Evolutionary conservation across 805 yeast species (phyloP).

Genomic region (Candida patagonica): DNA sequence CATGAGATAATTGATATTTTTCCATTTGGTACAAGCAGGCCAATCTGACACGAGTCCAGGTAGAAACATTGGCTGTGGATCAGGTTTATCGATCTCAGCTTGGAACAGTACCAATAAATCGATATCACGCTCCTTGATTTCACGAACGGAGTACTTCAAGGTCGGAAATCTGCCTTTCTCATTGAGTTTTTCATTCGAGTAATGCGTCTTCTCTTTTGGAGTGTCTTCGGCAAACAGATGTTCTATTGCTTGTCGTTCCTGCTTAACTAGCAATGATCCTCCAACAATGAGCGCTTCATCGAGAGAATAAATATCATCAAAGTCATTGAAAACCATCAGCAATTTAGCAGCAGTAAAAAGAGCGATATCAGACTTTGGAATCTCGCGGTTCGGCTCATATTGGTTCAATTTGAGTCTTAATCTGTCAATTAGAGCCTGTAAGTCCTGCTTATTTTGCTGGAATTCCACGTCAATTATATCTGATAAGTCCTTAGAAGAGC

Average conservation of each 20-base stretch:
- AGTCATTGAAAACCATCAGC: background rate
- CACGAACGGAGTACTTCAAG: background rate
- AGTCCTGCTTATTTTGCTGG: background rate
- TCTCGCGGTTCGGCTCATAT: background rate
- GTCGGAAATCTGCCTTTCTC: background rate
- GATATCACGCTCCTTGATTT: background rate
- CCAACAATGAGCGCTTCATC: constrained; percentile 3
- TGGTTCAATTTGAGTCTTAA: background rate
- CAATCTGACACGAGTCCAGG: constrained; percentile 8
- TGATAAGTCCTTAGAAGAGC: background rate
- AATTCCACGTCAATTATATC: background rate
- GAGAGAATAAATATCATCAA: background rate
- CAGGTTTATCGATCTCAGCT: background rate
- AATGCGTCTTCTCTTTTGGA: background rate
- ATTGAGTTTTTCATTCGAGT: background rate
- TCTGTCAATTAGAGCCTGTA: background rate
- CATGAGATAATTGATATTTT: constrained; percentile 14
- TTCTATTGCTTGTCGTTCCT: background rate
- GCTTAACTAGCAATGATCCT: constrained; percentile 1
- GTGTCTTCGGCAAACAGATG: background rate
- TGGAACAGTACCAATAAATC: constrained; percentile 4
- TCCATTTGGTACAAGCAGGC: constrained; percentile 19
- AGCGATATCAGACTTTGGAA: background rate
- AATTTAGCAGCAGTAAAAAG: background rate
- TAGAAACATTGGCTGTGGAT: constrained; percentile 5